Evolutionary conservation across 805 yeast species (phyloP).

Genomic region (Komagataella kurtzmanii): DNA sequence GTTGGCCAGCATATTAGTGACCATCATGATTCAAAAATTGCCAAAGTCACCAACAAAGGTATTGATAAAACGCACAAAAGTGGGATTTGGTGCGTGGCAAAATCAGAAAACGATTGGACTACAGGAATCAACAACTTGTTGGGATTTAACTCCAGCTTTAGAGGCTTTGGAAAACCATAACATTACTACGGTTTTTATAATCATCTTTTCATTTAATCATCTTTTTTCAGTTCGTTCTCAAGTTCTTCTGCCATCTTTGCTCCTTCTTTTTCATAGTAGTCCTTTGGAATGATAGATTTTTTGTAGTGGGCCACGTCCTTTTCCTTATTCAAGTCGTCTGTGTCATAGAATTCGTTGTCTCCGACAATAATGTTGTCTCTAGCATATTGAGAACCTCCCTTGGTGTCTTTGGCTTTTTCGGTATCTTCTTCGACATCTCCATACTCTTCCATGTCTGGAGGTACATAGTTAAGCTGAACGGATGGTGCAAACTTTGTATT

Average conservation of each 20-base stretch:
- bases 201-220: constrained; percentile 3
- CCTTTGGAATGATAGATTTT: constrained; percentile 10
- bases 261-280: constrained; percentile 13
- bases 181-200: neutral
- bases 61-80: constrained; percentile 12
- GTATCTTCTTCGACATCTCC: constrained; percentile 85
- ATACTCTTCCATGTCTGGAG: constrained; percentile 74
- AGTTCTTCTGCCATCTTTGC: constrained; percentile 14
- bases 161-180: constrained; percentile 17
- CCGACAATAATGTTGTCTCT: constrained; percentile 63
- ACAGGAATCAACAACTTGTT: constrained; percentile 74
- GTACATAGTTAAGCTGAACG: constrained; percentile 84
- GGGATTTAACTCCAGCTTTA: constrained; percentile 81
- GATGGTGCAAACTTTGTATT: constrained; percentile 95
- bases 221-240: constrained; percentile 11
- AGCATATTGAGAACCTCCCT: constrained; percentile 83
- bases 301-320: constrained; percentile 11
- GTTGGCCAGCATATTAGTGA: constrained; percentile 2
- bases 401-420: constrained; percentile 66
- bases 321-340: constrained; percentile 24
- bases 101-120: constrained; percentile 83
- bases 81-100: constrained; percentile 84
- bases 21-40: neutral
- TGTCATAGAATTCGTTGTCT: constrained; percentile 68
- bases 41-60: constrained; percentile 1